Conservation (phyloP, 2,329 filamentous ascomycete genomes). For the Chaetoscypha palmicola region DNA sequence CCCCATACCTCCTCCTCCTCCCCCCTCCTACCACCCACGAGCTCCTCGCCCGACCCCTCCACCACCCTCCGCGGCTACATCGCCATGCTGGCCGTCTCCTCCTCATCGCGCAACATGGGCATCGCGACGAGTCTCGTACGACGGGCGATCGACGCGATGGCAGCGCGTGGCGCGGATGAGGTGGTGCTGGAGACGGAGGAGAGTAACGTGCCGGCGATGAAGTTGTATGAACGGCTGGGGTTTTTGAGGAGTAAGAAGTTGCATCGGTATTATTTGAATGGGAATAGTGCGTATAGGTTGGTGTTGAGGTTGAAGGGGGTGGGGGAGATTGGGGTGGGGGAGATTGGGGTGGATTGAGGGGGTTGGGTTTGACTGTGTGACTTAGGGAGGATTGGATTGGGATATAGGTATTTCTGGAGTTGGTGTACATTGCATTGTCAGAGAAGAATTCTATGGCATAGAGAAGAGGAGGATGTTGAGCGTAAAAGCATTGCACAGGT, state of each 20-base stretch:
- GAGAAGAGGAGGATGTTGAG: too few species aligned
- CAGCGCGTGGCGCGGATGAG: slow-evolving; percentile 76
- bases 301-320: slow-evolving; percentile 50
- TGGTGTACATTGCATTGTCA: too few species aligned
- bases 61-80: slow-evolving; percentile 82
- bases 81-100: slow-evolving; percentile 91
- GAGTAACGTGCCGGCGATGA: slow-evolving; percentile 81
- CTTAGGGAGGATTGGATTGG: background rate
- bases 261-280: slow-evolving; percentile 93
- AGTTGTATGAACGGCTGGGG: slow-evolving; percentile 85
- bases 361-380: background rate
- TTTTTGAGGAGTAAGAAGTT: slow-evolving; percentile 89
- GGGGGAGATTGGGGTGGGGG: slow-evolving; percentile 24
- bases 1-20: slow-evolving; percentile 52
- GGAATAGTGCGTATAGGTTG: slow-evolving; percentile 86
- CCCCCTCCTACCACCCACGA: slow-evolving; percentile 67
- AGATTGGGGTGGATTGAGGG: background rate
- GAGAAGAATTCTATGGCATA: too few species aligned
- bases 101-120: slow-evolving; percentile 71
- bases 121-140: slow-evolving; percentile 87
- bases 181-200: slow-evolving; percentile 95
- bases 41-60: slow-evolving; percentile 58
- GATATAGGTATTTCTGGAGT: too few species aligned
- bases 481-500: too few species aligned
- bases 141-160: slow-evolving; percentile 88